Evolutionary conservation across 2,329 filamentous ascomycete genomes (phyloP), one percentile per base, ranked within the genome.

Genomic region (Cladosporium velox): DNA sequence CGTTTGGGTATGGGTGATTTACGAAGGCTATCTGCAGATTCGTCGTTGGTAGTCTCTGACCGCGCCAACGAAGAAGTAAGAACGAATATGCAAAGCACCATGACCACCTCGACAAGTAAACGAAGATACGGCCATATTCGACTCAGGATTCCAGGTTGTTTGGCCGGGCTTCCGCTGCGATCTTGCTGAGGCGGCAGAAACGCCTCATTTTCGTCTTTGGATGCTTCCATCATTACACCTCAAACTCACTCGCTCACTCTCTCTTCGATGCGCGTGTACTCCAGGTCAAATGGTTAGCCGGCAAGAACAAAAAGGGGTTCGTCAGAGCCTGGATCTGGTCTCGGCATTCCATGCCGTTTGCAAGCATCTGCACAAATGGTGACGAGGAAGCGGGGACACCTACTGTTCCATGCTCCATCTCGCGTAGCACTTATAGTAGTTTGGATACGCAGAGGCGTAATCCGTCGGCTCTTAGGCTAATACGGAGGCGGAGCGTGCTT

Each of bases 401-500:
- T 32, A 12, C 12, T 38, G 59, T 32, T 47, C 32, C 44, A 28
- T 26, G 32, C 12, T 30, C 15, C 30, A 54, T 47, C 51, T 51
- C 38, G 61, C 26, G 61, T 55, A 55, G 61, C 61, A 64, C 15
- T 64, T 64, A 64, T 32, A 64, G 34, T 64, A 21, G 11, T 57
- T 34, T 44, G 21, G 49, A 47, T 47, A 41, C 34, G 32, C 26
- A 38, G 35, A 49, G 26, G 26, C 57, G 57, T 24, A 1, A 12
- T 32, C 35, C 49, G 47, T 57, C 44, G 61, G 28, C 34, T 52
- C 51, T 64, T 57, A 64, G 61, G 61, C 61, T 64, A 64, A 63
- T 63, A 54, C 49, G 60, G 51, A 64, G 34, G 32, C 61, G 61
- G 61, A 54, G 49, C 35, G 41, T 28, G 61, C 49, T 64, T 35